Evolutionary conservation across 78 protist species (phyloP).

Genomic region (Anaeramoeba flamelloides): DNA sequence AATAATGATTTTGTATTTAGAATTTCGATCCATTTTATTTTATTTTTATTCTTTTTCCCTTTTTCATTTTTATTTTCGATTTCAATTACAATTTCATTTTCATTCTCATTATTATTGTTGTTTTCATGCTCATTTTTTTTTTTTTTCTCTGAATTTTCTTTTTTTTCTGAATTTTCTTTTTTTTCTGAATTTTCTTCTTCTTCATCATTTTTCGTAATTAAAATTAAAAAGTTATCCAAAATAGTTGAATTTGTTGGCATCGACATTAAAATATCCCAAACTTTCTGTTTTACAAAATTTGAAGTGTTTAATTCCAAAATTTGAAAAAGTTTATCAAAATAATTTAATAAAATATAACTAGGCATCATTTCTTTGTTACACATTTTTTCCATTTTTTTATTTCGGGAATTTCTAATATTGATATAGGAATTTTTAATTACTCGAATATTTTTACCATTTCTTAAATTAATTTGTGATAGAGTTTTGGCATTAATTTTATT

Average conservation of each 20-base stretch:
- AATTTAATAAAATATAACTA: not conserved
- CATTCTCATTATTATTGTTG: too few relatives aligned
- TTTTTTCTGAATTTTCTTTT: too few relatives aligned
- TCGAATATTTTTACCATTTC: not conserved
- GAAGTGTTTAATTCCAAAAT: not conserved
- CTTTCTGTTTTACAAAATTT: not conserved
- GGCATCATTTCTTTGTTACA: not conserved
- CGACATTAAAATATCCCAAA: not conserved
- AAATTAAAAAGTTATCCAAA: too few relatives aligned
- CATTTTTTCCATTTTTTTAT: not conserved
- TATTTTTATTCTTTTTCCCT: too few relatives aligned
- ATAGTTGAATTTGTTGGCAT: conserved; percentile 1
- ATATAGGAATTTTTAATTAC: not conserved
- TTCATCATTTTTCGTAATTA: too few relatives aligned
- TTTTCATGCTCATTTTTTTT: too few relatives aligned
- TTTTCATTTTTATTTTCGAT: too few relatives aligned
- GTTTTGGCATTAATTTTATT: not conserved
- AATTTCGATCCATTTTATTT: too few relatives aligned
- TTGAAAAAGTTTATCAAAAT: not conserved
- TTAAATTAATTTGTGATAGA: not conserved
- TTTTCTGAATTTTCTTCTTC: too few relatives aligned
- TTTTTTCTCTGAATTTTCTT: too few relatives aligned
- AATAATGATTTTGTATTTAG: too few relatives aligned
- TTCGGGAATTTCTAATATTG: not conserved
- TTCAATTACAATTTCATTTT: too few relatives aligned